Percentiles rank a stretch among this genome's conserved stretches.
These are phyloP conservation scores for Miamiensis avidus DNA, from an alignment of 169 alveolate species.

Conservation along the genomic window DNA sequence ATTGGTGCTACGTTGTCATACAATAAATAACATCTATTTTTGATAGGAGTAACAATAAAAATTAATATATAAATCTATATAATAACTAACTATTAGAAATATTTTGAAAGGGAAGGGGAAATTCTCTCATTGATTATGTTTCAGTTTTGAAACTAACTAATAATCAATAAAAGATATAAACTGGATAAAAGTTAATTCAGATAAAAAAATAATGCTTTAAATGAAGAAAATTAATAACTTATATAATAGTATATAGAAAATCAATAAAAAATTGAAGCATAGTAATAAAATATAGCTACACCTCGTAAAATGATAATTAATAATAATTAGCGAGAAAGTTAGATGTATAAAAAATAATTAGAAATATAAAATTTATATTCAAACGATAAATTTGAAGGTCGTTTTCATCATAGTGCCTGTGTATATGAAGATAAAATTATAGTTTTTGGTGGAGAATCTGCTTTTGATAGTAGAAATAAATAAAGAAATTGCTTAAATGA, in stretches of 20 bases:
- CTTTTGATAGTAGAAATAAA: no score
- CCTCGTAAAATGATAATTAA: background rate
- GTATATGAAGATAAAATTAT: background rate
- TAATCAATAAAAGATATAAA: background rate
- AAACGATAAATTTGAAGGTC: background rate
- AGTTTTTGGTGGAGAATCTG: background rate
- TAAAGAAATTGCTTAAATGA: background rate
- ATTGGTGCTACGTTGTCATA: background rate
- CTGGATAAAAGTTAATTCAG: background rate
- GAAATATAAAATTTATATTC: no score
- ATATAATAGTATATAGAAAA: no score
- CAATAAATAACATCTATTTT: background rate
- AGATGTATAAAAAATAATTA: no score
- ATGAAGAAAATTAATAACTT: no score
- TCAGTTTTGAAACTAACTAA: background rate
- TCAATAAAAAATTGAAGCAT: background rate
- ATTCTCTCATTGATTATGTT: no score
- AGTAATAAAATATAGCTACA: background rate
- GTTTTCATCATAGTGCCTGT: background rate
- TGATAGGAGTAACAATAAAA: background rate
- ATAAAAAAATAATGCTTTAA: background rate
- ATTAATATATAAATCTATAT: no score
- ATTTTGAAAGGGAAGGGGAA: background rate
- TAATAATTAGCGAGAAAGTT: background rate
- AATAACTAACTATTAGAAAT: background rate